Conservation (phyloP, 352 stramenopile species). For the Paralagenidium karlingii region DNA sequence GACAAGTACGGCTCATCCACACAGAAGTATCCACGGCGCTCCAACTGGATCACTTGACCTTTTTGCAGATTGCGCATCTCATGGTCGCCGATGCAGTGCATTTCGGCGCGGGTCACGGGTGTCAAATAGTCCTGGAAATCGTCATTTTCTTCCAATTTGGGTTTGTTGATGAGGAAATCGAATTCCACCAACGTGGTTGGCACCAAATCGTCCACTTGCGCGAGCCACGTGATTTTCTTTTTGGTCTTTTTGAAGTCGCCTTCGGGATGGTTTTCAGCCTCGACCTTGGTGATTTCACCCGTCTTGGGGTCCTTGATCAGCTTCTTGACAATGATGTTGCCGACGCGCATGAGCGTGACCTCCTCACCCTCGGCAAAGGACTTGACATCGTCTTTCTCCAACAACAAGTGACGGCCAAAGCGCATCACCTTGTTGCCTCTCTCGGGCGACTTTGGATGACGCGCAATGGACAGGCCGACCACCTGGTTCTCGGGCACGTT, state of each 20-base stretch:
- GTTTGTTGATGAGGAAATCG: conserved; percentile 97
- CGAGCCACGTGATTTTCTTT: conserved; percentile 95
- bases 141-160: conserved; percentile 97
- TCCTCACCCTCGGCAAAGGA: conserved; percentile 92
- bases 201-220: conserved; percentile 80
- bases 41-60: conserved; percentile 96
- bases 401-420: conserved; percentile 81
- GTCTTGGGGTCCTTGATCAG: conserved; percentile 26
- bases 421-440: conserved; percentile 83
- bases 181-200: conserved; percentile 93
- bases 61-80: conserved; percentile 90
- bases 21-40: conserved; percentile 97
- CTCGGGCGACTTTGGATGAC: conserved; percentile 69
- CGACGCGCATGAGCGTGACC: conserved; percentile 97
- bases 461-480: conserved; percentile 43
- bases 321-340: conserved; percentile 83
- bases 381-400: conserved; percentile 93
- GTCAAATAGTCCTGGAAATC: conserved; percentile 97
- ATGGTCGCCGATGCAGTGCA: conserved; percentile 91
- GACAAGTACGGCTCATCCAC: conserved; percentile 76
- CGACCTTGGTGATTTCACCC: conserved; percentile 33
- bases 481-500: conserved; percentile 47
- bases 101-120: conserved; percentile 88
- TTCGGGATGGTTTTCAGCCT: conserved; percentile 62
- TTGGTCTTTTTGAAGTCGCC: conserved; percentile 93